Evolutionary conservation across 352 stramenopile species (phyloP), one percentile per base, ranked within the genome.

Genomic region (Pythium periplocum): DNA sequence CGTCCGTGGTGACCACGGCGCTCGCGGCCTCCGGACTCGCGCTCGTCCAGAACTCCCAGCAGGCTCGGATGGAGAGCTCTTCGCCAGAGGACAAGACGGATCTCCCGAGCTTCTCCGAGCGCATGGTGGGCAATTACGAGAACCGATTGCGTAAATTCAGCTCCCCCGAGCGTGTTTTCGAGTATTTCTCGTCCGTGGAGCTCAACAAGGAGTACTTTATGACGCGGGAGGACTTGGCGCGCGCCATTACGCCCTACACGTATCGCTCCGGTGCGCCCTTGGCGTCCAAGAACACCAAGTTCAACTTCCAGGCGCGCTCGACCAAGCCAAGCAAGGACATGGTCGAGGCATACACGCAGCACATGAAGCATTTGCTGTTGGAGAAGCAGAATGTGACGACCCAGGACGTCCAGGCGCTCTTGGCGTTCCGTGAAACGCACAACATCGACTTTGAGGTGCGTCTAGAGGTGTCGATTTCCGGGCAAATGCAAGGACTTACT

Each of bases 121-220:
- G 80, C 30, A 90, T 78, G 11, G 72, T 95, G 12, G 84, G 86
- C 59, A 91, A 75, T 46, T 96, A 96, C 64, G 86, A 96, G 71
- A 96, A 96, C 69, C 83, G 86, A 1, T 52, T 96, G 50, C 86
- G 86, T 57, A 82, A 78, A 59, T 91, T 92, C 67, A 89, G 75
- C 55, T 74, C 76, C 7, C 86, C 86, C 30, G 84, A 95, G 71
- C 86, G 86, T 53, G 82, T 96, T 7, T 96, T 96, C 54, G 82
- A 93, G 75, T 96, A 96, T 64, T 96, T 96, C 55, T 90, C 86
- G 12, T 90, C 77, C 50, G 80, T 96, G 2, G 70, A 90, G 63
- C 69, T 94, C 59, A 75, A 93, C 48, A 70, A 76, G 49, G 67
- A 94, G 42, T 87, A 68, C 52, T 93, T 73, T 59, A 96, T 96